These are phyloP conservation scores for Calendula officinalis DNA, from an alignment of 129 eudicot species.

Conservation along the genomic window DNA sequence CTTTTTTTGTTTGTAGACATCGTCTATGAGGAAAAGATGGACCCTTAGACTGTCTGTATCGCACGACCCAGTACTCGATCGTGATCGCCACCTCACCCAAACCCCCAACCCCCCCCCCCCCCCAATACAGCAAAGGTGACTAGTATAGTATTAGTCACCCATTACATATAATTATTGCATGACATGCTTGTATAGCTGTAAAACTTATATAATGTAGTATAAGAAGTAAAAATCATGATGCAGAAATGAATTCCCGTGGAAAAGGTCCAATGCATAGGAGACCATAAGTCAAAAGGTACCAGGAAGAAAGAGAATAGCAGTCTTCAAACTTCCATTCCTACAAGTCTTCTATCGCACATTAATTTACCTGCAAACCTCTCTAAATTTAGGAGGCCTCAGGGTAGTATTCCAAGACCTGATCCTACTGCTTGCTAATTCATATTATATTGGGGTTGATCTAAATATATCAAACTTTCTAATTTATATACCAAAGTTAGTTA, in stretches of 20 bases:
- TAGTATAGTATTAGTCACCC: too few species aligned
- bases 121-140: too few species aligned
- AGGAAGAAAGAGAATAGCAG: conserved; percentile 3
- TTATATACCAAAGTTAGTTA: too few species aligned
- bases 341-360: conserved; percentile 18
- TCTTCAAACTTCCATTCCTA: conserved; percentile 20
- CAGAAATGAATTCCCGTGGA: too few species aligned
- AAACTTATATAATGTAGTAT: too few species aligned
- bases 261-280: conserved; percentile 19
- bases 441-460: too few species aligned
- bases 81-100: conserved; percentile 31
- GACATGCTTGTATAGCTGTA: too few species aligned
- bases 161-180: too few species aligned
- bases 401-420: conserved; percentile 21
- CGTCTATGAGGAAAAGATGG: conserved; percentile 24
- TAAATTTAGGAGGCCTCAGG: not conserved
- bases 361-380: conserved; percentile 14
- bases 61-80: too few species aligned
- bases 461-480: too few species aligned
- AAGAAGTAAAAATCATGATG: too few species aligned
- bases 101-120: conserved; percentile 37
- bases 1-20: conserved; percentile 26
- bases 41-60: too few species aligned
- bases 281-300: conserved; percentile 26
- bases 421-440: conserved; percentile 1